Percentiles rank a stretch among this genome's conserved stretches.
phyloP scores from a whole-genome alignment of 1,284 basidiomycete species.

The Sanguinoderma infundibulare region DNA sequence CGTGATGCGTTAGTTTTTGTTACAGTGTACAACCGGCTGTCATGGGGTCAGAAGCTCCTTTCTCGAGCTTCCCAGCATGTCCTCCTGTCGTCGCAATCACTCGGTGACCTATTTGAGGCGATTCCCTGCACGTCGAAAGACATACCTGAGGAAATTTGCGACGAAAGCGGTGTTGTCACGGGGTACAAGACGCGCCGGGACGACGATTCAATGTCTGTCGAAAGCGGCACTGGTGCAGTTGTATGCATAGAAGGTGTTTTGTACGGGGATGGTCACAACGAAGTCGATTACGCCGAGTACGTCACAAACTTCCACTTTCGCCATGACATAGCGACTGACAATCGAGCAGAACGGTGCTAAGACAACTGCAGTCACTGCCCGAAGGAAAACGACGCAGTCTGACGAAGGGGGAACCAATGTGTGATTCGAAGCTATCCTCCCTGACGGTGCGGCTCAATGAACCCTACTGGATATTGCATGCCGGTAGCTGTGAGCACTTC shows the following conservation, averaged over 20 bases:
- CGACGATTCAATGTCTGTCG: conserved; percentile 22
- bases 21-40: conserved; percentile 60
- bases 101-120: conserved; percentile 64
- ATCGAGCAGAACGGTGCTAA: conserved; percentile 55
- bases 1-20: conserved; percentile 57
- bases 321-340: conserved; percentile 3
- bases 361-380: conserved; percentile 43
- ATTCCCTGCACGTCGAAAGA: conserved; percentile 70
- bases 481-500: conserved; percentile 82
- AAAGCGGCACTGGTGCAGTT: conserved; percentile 43
- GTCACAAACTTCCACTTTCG: conserved; percentile 24
- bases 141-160: conserved; percentile 45
- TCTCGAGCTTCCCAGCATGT: conserved; percentile 69
- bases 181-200: conserved; percentile 36
- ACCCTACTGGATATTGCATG: conserved; percentile 82
- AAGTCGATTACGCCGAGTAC: conserved; percentile 64
- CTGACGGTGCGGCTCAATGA: conserved; percentile 66
- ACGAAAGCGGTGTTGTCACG: conserved; percentile 39
- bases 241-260: conserved; percentile 62
- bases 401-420: conserved; percentile 50
- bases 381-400: conserved; percentile 39
- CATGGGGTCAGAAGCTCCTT: conserved; percentile 65
- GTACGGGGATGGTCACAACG: conserved; percentile 56
- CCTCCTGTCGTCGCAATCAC: conserved; percentile 69
- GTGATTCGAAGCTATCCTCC: conserved; percentile 52